Evolutionary conservation across 305 asterid species (phyloP).

Genomic region (Fraxinus angustifolia): DNA sequence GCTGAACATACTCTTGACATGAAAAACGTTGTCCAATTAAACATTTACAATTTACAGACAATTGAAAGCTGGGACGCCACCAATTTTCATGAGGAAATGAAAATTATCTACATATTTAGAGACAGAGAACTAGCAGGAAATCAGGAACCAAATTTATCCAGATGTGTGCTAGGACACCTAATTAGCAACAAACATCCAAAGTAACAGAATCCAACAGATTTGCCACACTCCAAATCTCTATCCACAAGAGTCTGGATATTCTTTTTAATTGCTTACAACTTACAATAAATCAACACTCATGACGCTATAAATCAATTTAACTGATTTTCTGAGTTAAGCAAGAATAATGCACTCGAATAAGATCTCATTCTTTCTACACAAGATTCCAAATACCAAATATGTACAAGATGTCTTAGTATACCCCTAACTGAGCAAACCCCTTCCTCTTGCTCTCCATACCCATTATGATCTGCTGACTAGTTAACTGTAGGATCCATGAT

Average conservation of each 20-base stretch:
- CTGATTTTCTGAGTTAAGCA: neutral
- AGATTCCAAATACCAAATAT: neutral
- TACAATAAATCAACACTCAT: neutral
- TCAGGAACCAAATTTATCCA: conserved; percentile 16
- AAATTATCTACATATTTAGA: conserved; percentile 1
- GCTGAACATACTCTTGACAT: conserved; percentile 13
- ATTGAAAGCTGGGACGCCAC: neutral
- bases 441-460: neutral
- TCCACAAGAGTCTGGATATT: neutral
- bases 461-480: neutral
- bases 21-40: neutral
- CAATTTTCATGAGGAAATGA: conserved; percentile 18
- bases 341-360: neutral
- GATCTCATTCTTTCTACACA: neutral
- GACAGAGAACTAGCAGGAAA: conserved; percentile 1
- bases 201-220: neutral
- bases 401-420: neutral
- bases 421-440: neutral
- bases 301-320: neutral
- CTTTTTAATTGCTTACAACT: neutral
- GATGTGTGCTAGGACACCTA: neutral
- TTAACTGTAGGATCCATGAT: neutral
- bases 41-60: neutral
- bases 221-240: neutral
- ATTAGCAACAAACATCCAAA: conserved; percentile 12